Base-by-base conservation (phyloP, 2,329 filamentous ascomycete species). In the Thelonectria blattea region DNA sequence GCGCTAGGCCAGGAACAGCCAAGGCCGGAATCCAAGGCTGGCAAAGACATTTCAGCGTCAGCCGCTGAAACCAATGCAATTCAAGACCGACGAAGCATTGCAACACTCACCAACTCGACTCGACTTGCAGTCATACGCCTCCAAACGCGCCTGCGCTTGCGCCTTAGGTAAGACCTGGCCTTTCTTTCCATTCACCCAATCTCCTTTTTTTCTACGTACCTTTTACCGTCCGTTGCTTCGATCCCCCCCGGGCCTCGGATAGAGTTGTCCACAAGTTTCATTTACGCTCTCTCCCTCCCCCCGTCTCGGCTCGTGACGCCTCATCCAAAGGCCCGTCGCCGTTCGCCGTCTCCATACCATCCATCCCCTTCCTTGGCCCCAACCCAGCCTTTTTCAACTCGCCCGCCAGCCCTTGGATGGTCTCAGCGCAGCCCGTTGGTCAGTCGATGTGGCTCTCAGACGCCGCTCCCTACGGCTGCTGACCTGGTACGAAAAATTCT, bases 91-190 rank as follows among this genome's bases (percentile, higher is more conserved):
- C 62, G 69, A 30, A 71, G 65, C 65, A 71, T 68, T 63, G 59
- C 52, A 60, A 45, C 34, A 15, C 42, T 24, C 20, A 18, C 43
- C 43, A 22, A 42, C 46, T 49, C 57, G 57, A 60, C 52, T 52
- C 48, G 58, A 65, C 56, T 69, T 60, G 66, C 69, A 69, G 69
- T 71, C 61, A 71, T 70, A 65, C 64, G 62, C 62, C 67, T 65
- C 65, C 34, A 37, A 37, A 69, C 66, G 64, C 65, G 63, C 65
- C 53, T 53, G 61, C 65, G 63, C 65, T 50, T 56, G 62, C 63
- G 61, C 68, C 69, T 73, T 73, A 73, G 71, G 73, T 74, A 74
- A 74, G 71, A 71, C 64, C 65, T 65, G 39, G 57, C 58, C 60
- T 71, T 62, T 68, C 63, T 58, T 58, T 66, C 65, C 63, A 56